A percentile compares a stretch with the other conserved stretches of the same genome.
Conservation (phyloP, 2,329 filamentous ascomycete genomes). For the Microdochium trichocladiopsis region DNA sequence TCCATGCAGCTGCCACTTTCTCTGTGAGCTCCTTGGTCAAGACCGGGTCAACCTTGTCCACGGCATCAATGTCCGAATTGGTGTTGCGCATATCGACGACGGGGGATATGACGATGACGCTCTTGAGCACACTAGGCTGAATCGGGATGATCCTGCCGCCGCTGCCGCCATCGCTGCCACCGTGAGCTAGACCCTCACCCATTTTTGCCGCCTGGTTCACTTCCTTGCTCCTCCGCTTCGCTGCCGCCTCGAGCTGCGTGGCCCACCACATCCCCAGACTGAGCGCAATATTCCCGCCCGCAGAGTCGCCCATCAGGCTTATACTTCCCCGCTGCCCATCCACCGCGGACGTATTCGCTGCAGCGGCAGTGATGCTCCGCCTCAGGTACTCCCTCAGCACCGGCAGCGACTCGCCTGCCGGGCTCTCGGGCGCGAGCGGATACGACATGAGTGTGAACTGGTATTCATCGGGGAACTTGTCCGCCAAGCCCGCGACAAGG, state of each 20-base stretch:
- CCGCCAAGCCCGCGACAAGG: slow-evolving; percentile 35
- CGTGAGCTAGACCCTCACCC: too few species aligned
- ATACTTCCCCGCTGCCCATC: slow-evolving; percentile 29
- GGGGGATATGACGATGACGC: slow-evolving; percentile 9
- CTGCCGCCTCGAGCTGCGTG: slow-evolving; percentile 21
- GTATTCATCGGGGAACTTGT: slow-evolving; percentile 23
- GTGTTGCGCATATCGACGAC: slow-evolving; percentile 31
- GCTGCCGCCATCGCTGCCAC: too few species aligned
- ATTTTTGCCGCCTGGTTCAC: too few species aligned
- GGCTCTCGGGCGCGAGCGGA: slow-evolving; percentile 45
- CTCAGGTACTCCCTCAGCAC: slow-evolving; percentile 36
- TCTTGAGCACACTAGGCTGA: slow-evolving; percentile 2
- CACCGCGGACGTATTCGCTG: slow-evolving; percentile 17
- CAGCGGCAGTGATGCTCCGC: slow-evolving; percentile 10
- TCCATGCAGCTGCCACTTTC: slow-evolving; percentile 32
- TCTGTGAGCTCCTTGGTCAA: slow-evolving; percentile 32
- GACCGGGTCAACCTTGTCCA: slow-evolving; percentile 35
- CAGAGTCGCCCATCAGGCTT: slow-evolving; percentile 45
- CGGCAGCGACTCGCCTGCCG: slow-evolving; percentile 40
- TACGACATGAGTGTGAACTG: slow-evolving; percentile 40
- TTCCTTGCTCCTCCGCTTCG: slow-evolving; percentile 17
- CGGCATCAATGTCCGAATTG: slow-evolving; percentile 32
- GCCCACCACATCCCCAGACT: slow-evolving; percentile 15
- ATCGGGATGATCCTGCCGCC: background rate
- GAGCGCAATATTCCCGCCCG: slow-evolving; percentile 46